These are phyloP conservation scores for Acrocalymma vagum DNA, from an alignment of 2,329 filamentous ascomycete genomes.

Conservation along the genomic window DNA sequence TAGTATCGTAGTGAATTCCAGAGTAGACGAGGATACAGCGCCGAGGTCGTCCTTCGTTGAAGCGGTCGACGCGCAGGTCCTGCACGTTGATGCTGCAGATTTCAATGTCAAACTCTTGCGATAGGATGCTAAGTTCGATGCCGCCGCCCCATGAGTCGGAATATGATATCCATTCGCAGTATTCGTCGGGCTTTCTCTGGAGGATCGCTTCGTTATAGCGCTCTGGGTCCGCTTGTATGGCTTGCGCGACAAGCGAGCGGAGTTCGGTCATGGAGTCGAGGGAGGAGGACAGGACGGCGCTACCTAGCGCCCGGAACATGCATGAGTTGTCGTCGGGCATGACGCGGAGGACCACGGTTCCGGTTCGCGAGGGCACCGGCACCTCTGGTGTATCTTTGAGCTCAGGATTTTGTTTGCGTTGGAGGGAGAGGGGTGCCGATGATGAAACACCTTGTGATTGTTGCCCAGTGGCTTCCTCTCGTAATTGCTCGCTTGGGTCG, in stretches of 20 bases:
- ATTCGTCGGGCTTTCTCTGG: slow-evolving; percentile 73
- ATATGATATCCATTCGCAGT: slow-evolving; percentile 82
- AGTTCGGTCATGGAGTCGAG: slow-evolving; percentile 76
- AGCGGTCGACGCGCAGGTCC: slow-evolving; percentile 72
- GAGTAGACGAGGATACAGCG: slow-evolving; percentile 88
- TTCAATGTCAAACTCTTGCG: slow-evolving; percentile 84
- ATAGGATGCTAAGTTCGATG: slow-evolving; percentile 87
- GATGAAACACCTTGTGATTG: slow-evolving; percentile 24
- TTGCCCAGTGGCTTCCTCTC: slow-evolving; percentile 21
- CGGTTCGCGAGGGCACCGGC: slow-evolving; percentile 63
- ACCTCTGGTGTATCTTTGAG: slow-evolving; percentile 70
- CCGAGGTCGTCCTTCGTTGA: slow-evolving; percentile 73
- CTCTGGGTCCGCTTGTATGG: slow-evolving; percentile 76
- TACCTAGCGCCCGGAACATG: slow-evolving; percentile 88
- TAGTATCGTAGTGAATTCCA: slow-evolving; percentile 91
- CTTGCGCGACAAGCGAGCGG: slow-evolving; percentile 78
- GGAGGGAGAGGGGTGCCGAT: slow-evolving; percentile 49
- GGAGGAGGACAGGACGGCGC: slow-evolving; percentile 72
- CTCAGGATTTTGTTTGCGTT: slow-evolving; percentile 53
- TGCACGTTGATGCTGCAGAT: slow-evolving; percentile 86
- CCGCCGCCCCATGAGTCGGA: slow-evolving; percentile 89
- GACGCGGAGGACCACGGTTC: slow-evolving; percentile 77
- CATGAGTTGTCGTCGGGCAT: slow-evolving; percentile 98
- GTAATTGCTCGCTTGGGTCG: slow-evolving; percentile 32
- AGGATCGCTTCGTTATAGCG: slow-evolving; percentile 80